A percentile compares a stretch with the other conserved stretches of the same genome.
phyloP scores from a whole-genome alignment of 1,284 basidiomycete species.

The Puccinia novopanici region DNA sequence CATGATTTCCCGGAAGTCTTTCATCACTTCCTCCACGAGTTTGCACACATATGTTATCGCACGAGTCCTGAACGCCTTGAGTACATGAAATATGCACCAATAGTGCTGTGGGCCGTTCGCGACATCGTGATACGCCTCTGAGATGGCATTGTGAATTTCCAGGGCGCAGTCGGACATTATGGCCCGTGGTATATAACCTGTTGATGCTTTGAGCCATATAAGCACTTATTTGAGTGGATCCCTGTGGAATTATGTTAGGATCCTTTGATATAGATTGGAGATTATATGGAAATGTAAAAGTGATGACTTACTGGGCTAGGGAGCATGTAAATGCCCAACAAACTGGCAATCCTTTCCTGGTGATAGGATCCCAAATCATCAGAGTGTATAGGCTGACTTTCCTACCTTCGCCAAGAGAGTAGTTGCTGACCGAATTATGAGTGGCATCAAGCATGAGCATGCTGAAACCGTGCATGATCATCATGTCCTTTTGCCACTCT shows the following conservation, averaged over 20 bases:
- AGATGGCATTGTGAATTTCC: neutral
- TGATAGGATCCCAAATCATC: neutral
- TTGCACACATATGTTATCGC: neutral
- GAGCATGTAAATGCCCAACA: neutral
- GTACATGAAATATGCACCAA: constrained; percentile 16
- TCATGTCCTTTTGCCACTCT: too few relatives aligned
- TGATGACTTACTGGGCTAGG: neutral
- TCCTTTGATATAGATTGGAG: too few relatives aligned
- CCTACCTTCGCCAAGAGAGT: neutral
- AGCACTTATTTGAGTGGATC: neutral
- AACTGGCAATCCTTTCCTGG: neutral
- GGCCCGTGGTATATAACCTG: neutral
- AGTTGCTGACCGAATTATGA: too few relatives aligned
- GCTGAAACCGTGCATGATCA: too few relatives aligned
- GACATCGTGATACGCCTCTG: neutral
- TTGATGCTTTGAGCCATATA: neutral
- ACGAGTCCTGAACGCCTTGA: neutral
- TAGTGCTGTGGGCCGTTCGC: neutral
- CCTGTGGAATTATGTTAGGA: neutral
- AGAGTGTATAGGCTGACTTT: neutral
- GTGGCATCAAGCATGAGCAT: too few relatives aligned
- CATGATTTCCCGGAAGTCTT: neutral
- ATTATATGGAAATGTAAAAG: neutral
- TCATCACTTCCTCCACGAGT: neutral
- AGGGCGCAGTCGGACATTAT: neutral